Evolutionary conservation across 2,329 filamentous ascomycete species (phyloP).

Genomic region (Chrysoporthe puriensis): DNA sequence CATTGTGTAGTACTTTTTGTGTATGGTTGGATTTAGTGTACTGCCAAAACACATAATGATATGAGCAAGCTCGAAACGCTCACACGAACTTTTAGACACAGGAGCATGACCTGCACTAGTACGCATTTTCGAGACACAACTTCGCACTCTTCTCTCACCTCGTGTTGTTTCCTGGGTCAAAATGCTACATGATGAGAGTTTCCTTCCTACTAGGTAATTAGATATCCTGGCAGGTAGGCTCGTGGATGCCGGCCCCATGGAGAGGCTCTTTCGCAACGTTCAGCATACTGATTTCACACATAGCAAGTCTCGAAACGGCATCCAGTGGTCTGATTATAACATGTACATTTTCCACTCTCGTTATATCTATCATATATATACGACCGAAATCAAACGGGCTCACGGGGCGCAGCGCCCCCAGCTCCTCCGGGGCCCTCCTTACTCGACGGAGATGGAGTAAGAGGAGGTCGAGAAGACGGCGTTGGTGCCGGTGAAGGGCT

Average conservation of each 20-base stretch:
- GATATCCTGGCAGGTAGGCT: background rate
- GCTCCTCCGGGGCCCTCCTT: background rate
- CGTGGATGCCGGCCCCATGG: background rate
- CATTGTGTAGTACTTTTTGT: background rate
- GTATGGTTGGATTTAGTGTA: background rate
- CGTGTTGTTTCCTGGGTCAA: too few relatives aligned
- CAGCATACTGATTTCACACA: background rate
- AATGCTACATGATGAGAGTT: too few relatives aligned
- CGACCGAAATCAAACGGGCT: conserved; percentile 3
- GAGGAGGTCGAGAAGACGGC: conserved; percentile 31
- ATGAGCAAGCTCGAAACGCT: background rate
- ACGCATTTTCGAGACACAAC: background rate
- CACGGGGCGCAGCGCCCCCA: background rate
- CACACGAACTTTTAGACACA: background rate
- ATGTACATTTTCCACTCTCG: conserved; percentile 10
- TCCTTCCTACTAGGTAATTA: background rate
- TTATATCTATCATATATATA: conserved; percentile 16
- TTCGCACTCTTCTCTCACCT: background rate
- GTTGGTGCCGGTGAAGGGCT: conserved; percentile 56
- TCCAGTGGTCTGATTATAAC: background rate
- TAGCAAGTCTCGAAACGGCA: background rate
- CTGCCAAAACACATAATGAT: background rate
- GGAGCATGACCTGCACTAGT: background rate
- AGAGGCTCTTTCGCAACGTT: background rate
- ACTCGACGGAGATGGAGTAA: conserved; percentile 29